Evolutionary conservation across 805 yeast species (phyloP), one percentile per base, ranked within the genome.

Genomic region (Pichia cephalocereana): DNA sequence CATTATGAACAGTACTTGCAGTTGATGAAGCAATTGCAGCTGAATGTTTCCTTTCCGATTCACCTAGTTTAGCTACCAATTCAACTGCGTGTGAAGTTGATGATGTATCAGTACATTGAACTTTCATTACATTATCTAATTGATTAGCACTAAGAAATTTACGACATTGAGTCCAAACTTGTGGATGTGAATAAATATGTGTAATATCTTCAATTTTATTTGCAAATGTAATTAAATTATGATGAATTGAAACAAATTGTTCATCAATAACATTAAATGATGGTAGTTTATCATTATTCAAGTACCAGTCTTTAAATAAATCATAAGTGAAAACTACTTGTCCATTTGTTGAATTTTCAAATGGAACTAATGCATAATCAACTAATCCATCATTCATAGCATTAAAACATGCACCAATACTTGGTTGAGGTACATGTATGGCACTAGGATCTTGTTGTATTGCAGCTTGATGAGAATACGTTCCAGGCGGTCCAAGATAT

Each of bases 281-380:
- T 1, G 75, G 73, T 9, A 34, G 19, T 26, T 38, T 40, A n/a
- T 41, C 42, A 19, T 54, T 54, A 18, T 52, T 53, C n/a, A 62
- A 52, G 49, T 72, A 73, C 77, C 82, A 77, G 59, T 85, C 89
- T 53, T 96, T 69, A 31, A 91, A 69, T 14, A 89, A 68, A 60
- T 89, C 96, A 62, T 86, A 82, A 0, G 96, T 86, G 59, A 83
- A 77, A 1, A 82, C 85, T 8, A 93, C 99, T 55, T 84, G 90
- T 0, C 99, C 99, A 64, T 91, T 93, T 2, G 97, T 84, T 4
- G 97, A 89, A 67, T 91, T 91, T 58, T 91, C 97, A 56, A 87
- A 77, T 1, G 99, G 99, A 2, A 93, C 84, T 11, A 89, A 83
- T 0, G 91, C 82, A 59, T 70, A 81, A 46, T 80, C 82, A n/a